These are phyloP conservation scores for Gilbertella persicaria DNA, from an alignment of 371 early-diverging fungal species.

Conservation along the genomic window DNA sequence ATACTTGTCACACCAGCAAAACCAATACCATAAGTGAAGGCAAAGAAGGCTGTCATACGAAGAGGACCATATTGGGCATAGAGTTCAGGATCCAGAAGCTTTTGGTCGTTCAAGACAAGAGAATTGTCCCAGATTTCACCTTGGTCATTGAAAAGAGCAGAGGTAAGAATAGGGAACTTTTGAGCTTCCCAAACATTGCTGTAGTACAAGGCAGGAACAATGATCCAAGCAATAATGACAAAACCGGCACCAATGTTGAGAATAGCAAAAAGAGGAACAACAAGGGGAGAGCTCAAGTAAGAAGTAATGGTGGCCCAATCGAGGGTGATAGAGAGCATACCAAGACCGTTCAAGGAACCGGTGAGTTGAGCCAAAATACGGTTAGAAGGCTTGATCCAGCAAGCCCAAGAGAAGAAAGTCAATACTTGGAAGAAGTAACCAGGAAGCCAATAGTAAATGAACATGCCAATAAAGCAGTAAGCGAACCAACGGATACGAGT, in stretches of 20 bases:
- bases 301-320: conserved; percentile 76
- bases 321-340: conserved; percentile 68
- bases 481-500: conserved; percentile 69
- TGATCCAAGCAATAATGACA: conserved; percentile 72
- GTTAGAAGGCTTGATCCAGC: conserved; percentile 69
- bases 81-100: conserved; percentile 56
- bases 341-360: conserved; percentile 65
- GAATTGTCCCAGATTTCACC: conserved; percentile 60
- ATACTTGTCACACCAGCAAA: conserved; percentile 70
- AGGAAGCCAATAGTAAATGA: conserved; percentile 80
- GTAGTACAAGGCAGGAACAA: conserved; percentile 73
- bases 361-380: conserved; percentile 60
- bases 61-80: conserved; percentile 74
- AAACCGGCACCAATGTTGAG: conserved; percentile 71
- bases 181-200: conserved; percentile 66
- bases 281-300: conserved; percentile 70
- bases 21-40: conserved; percentile 60
- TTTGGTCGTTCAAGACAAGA: conserved; percentile 54
- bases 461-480: conserved; percentile 54
- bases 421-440: conserved; percentile 73
- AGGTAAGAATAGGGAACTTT: conserved; percentile 62
- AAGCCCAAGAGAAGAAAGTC: conserved; percentile 72
- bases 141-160: conserved; percentile 38
- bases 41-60: conserved; percentile 64
- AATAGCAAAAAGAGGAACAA: conserved; percentile 74